These are phyloP conservation scores for Leccinum imitatum DNA, from an alignment of 768 basidiomycete species.

Conservation along the genomic window DNA sequence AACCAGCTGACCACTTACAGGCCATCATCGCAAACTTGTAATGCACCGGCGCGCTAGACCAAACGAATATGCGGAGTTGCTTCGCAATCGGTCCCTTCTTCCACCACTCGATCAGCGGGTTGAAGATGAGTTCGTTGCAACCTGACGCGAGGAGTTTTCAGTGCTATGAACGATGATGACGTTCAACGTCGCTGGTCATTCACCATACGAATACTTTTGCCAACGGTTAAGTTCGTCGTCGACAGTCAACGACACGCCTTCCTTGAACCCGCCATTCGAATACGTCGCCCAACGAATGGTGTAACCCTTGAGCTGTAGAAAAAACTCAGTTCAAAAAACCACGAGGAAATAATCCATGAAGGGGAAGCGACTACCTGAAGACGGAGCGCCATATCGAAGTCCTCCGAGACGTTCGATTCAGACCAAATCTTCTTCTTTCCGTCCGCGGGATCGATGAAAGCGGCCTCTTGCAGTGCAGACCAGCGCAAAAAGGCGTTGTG, in stretches of 20 bases:
- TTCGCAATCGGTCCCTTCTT: constrained; percentile 77
- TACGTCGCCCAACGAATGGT: constrained; percentile 71
- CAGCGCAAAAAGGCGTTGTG: constrained; percentile 90
- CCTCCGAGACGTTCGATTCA: constrained; percentile 64
- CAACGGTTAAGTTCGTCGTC: constrained; percentile 92
- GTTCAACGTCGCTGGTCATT: constrained; percentile 26
- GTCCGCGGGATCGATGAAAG: constrained; percentile 55
- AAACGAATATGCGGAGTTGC: constrained; percentile 73
- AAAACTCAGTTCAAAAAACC: neutral
- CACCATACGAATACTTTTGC: constrained; percentile 85
- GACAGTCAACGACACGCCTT: constrained; percentile 86
- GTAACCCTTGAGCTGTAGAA: constrained; percentile 48
- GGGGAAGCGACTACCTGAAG: constrained; percentile 42
- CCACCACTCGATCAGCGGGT: constrained; percentile 81
- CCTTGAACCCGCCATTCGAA: constrained; percentile 84
- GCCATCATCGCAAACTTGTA: constrained; percentile 72
- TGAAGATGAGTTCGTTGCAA: constrained; percentile 68
- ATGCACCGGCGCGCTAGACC: constrained; percentile 74
- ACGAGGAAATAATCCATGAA: neutral
- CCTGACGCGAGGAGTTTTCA: constrained; percentile 13
- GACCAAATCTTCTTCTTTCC: constrained; percentile 75
- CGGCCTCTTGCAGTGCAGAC: constrained; percentile 87
- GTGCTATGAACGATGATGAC: constrained; percentile 13
- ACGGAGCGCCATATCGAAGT: constrained; percentile 66
- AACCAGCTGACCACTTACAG: constrained; percentile 34